These are phyloP conservation scores for Viola pubescens DNA, from an alignment of 441 rosid species.

Conservation along the genomic window DNA sequence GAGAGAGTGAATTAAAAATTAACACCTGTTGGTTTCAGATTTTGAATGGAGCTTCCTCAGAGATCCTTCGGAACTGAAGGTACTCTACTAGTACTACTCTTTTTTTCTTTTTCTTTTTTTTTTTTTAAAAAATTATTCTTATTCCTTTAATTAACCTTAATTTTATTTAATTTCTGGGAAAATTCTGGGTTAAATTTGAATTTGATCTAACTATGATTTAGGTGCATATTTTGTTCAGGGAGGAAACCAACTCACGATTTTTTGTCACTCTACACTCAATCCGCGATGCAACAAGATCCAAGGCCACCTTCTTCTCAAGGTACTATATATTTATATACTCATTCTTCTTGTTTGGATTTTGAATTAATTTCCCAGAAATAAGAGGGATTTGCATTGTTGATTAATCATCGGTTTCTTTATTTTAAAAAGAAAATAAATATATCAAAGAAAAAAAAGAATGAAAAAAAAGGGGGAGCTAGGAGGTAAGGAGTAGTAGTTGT, in stretches of 20 bases:
- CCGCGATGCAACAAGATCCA: constrained; percentile 73
- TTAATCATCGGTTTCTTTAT: neutral
- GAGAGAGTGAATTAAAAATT: too few species aligned
- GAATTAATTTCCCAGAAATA: too few species aligned
- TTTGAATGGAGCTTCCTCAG: constrained; percentile 72
- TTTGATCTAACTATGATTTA: constrained; percentile 28
- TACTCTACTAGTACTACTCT: constrained; percentile 19
- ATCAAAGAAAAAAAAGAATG: too few species aligned
- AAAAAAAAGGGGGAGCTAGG: neutral
- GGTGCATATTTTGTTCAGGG: constrained; percentile 46
- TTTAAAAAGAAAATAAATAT: too few species aligned
- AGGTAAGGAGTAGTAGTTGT: neutral
- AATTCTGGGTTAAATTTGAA: neutral
- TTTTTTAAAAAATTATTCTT: neutral
- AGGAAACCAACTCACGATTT: constrained; percentile 82
- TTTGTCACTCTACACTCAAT: constrained; percentile 70
- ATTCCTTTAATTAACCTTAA: neutral
- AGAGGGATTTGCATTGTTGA: too few species aligned
- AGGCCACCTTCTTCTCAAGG: constrained; percentile 73
- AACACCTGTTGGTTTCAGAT: neutral
- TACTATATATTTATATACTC: constrained; percentile 22
- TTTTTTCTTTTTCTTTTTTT: neutral
- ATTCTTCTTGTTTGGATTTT: neutral
- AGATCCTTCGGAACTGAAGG: constrained; percentile 69
- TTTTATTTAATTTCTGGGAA: constrained; percentile 2